Conservation (phyloP, 352 stramenopile species). For the Pythium sp. region DNA sequence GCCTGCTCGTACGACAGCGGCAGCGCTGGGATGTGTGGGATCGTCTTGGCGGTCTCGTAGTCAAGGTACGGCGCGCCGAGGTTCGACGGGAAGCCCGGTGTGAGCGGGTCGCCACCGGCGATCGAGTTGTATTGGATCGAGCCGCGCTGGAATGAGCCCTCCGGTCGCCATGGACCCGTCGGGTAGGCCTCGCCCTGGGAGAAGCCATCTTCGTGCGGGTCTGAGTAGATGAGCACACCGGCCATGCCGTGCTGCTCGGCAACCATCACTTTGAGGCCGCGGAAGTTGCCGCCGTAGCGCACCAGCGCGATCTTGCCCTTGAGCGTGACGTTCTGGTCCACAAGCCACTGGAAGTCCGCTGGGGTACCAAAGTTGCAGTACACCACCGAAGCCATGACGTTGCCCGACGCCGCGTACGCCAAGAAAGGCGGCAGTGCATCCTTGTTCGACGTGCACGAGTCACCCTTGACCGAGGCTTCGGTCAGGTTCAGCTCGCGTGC, state of each 20-base stretch:
- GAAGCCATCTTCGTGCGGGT: constrained; percentile 86
- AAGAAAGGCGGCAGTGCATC: constrained; percentile 72
- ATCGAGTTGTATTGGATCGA: constrained; percentile 83
- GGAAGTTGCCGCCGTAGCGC: constrained; percentile 79
- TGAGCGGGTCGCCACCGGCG: constrained; percentile 66
- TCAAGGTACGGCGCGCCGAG: constrained; percentile 33
- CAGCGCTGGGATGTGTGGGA: constrained; percentile 66
- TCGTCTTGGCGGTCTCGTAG: constrained; percentile 46
- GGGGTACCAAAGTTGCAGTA: constrained; percentile 87
- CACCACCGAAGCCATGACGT: constrained; percentile 66
- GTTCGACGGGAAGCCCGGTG: constrained; percentile 43
- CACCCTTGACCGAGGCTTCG: constrained; percentile 50
- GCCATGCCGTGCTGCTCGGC: constrained; percentile 71
- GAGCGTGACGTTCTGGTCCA: constrained; percentile 63
- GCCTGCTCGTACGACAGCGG: constrained; percentile 84
- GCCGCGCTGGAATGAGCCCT: constrained; percentile 81
- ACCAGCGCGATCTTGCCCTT: constrained; percentile 81
- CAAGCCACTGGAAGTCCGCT: constrained; percentile 79
- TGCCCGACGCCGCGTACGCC: constrained; percentile 76
- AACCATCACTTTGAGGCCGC: constrained; percentile 83
- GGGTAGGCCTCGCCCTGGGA: constrained; percentile 63
- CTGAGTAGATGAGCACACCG: constrained; percentile 87
- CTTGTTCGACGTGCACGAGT: constrained; percentile 57
- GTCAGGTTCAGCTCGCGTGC: constrained; percentile 55
- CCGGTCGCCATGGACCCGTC: constrained; percentile 72